These are phyloP conservation scores for Oemleria cerasiformis DNA, from an alignment of 306 rosid genomes.

Conservation along the genomic window DNA sequence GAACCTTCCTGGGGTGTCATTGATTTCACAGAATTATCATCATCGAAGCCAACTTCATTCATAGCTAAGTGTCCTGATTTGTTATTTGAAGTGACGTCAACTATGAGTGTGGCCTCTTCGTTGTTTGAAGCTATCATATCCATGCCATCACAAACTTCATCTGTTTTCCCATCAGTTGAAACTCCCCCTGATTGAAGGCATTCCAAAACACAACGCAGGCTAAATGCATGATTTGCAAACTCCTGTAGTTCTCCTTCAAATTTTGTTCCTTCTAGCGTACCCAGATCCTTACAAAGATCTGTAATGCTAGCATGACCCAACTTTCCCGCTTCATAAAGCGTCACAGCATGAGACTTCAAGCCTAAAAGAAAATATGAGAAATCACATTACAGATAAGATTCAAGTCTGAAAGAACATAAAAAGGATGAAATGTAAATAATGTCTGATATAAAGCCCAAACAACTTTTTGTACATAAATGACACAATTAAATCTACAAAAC, in stretches of 20 bases:
- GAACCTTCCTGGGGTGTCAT: constrained; percentile 38
- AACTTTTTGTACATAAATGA: background rate
- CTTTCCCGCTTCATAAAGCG: constrained; percentile 94
- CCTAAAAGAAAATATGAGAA: constrained; percentile 46
- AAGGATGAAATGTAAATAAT: constrained; percentile 1
- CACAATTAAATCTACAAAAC: background rate
- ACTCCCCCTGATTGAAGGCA: constrained; percentile 87
- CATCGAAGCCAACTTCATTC: constrained; percentile 29
- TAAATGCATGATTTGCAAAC: constrained; percentile 93
- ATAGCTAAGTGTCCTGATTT: constrained; percentile 30
- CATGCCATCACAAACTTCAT: constrained; percentile 39
- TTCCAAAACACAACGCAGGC: constrained; percentile 88
- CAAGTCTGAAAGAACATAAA: constrained; percentile 1
- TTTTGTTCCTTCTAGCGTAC: constrained; percentile 77
- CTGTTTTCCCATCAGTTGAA: constrained; percentile 38
- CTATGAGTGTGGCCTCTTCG: constrained; percentile 40
- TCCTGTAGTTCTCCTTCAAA: constrained; percentile 97
- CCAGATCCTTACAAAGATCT: constrained; percentile 93
- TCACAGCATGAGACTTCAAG: constrained; percentile 95
- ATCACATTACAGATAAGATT: background rate
- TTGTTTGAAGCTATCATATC: constrained; percentile 39
- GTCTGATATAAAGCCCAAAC: background rate
- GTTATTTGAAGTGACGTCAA: constrained; percentile 40
- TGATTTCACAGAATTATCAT: constrained; percentile 33
- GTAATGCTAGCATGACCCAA: constrained; percentile 85